Percentiles rank a stretch among this genome's conserved stretches.
phyloP scores from a whole-genome alignment of 768 basidiomycete species.

The Paxillus involutus region DNA sequence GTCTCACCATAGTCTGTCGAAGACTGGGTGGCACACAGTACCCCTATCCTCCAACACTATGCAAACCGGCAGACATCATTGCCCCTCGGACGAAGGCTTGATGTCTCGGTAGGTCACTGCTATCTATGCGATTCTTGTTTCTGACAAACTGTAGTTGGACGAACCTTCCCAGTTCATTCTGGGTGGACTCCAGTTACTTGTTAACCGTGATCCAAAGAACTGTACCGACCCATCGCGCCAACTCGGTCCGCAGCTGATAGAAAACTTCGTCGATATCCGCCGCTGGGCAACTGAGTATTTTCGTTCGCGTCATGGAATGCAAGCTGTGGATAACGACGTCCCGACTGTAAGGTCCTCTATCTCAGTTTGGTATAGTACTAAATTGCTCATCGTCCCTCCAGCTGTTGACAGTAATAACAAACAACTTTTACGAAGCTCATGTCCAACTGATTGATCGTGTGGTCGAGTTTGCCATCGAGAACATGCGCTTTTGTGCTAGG shows the following conservation, averaged over 20 bases:
- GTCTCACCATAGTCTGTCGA: conserved; percentile 9
- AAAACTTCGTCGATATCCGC: conserved; percentile 29
- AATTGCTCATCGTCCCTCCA: conserved; percentile 2
- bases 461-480: conserved; percentile 20
- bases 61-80: conserved; percentile 26
- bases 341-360: conserved; percentile 15
- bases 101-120: conserved; percentile 21
- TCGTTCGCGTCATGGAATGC: conserved; percentile 17
- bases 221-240: conserved; percentile 13
- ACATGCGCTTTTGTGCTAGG: conserved; percentile 23
- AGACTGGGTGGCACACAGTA: conserved; percentile 25
- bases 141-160: conserved; percentile 19
- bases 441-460: conserved; percentile 28
- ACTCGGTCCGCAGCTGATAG: conserved; percentile 30
- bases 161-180: conserved; percentile 24
- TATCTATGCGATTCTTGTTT: background rate
- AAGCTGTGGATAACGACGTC: conserved; percentile 15
- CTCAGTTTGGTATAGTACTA: background rate
- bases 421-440: conserved; percentile 31
- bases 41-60: conserved; percentile 24
- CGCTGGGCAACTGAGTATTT: conserved; percentile 29
- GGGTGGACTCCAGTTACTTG: conserved; percentile 28
- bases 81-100: conserved; percentile 23
- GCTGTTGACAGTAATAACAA: conserved; percentile 29
- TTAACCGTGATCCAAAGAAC: conserved; percentile 21